Evolutionary conservation across 2,329 filamentous ascomycete species (phyloP).

Genomic region (Apiospora kogelbergensis): DNA sequence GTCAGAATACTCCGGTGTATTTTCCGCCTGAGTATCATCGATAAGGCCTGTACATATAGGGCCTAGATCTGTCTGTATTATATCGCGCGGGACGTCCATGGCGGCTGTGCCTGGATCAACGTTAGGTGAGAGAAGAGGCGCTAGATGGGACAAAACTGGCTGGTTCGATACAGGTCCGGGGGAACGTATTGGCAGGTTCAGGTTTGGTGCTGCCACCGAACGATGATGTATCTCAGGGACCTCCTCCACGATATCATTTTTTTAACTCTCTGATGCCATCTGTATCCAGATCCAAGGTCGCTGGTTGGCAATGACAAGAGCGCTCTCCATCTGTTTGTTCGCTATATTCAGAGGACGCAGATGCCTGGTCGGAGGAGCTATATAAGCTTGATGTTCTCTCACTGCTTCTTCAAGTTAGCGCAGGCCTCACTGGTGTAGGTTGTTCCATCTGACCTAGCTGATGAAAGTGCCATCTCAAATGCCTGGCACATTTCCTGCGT

Average conservation of each 20-base stretch:
- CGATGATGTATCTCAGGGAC: slow-evolving; percentile 3
- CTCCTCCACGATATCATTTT: background rate
- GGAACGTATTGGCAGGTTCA: slow-evolving; percentile 29
- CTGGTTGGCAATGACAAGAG: background rate
- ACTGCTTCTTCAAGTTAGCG: background rate
- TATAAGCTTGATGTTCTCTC: too few relatives aligned
- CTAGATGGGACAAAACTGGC: slow-evolving; percentile 22
- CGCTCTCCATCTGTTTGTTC: background rate
- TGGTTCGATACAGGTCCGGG: slow-evolving; percentile 27
- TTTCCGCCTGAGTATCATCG: slow-evolving; percentile 75
- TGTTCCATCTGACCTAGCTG: background rate
- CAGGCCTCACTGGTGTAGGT: background rate
- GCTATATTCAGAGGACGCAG: background rate
- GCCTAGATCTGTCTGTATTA: slow-evolving; percentile 17
- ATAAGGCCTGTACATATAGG: slow-evolving; percentile 61
- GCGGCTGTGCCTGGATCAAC: slow-evolving; percentile 15
- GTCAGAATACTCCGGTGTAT: slow-evolving; percentile 69
- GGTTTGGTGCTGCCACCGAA: slow-evolving; percentile 16
- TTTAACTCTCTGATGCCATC: background rate
- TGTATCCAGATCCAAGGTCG: background rate
- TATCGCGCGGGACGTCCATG: slow-evolving; percentile 15
- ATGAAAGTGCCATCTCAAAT: background rate
- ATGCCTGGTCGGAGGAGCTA: background rate
- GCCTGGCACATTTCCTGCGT: background rate
- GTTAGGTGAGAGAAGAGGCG: slow-evolving; percentile 23